Percentiles rank a stretch among this genome's conserved stretches.
phyloP scores from a whole-genome alignment of 2,329 filamentous ascomycete species.

The Zymoseptoria passerinii region DNA sequence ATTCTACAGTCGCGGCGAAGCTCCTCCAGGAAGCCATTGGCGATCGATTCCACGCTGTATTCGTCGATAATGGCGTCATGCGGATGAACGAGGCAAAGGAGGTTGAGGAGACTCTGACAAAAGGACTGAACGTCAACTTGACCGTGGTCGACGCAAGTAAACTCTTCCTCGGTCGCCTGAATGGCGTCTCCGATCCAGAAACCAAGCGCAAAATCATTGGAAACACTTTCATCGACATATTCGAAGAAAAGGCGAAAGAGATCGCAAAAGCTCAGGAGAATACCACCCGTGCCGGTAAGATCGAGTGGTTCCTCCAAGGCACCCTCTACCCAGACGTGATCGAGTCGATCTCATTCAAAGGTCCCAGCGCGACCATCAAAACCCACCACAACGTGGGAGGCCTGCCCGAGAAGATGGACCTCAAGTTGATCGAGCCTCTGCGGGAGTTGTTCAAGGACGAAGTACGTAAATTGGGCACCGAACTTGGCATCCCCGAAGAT shows the following conservation, averaged over 20 bases:
- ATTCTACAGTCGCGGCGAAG: slow-evolving; percentile 78
- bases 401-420: slow-evolving; percentile 52
- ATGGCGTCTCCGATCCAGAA: slow-evolving; percentile 70
- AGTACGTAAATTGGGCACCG: slow-evolving; percentile 59
- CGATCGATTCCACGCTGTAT: slow-evolving; percentile 72
- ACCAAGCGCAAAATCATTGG: slow-evolving; percentile 89
- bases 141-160: slow-evolving; percentile 75
- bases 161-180: slow-evolving; percentile 66
- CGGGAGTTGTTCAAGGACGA: slow-evolving; percentile 79
- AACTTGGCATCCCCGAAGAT: slow-evolving; percentile 63
- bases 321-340: slow-evolving; percentile 72
- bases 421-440: slow-evolving; percentile 71
- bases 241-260: slow-evolving; percentile 67
- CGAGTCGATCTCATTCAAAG: slow-evolving; percentile 64
- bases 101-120: slow-evolving; percentile 69
- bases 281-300: slow-evolving; percentile 60
- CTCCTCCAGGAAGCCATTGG: slow-evolving; percentile 83
- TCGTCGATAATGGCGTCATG: slow-evolving; percentile 81
- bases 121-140: slow-evolving; percentile 82
- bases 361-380: slow-evolving; percentile 63
- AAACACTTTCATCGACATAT: slow-evolving; percentile 70
- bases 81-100: slow-evolving; percentile 74
- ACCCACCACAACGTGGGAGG: slow-evolving; percentile 68
- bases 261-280: slow-evolving; percentile 65
- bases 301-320: slow-evolving; percentile 82